phyloP scores from a whole-genome alignment of 805 yeast genomes.

The Blastobotrys muscicola region DNA sequence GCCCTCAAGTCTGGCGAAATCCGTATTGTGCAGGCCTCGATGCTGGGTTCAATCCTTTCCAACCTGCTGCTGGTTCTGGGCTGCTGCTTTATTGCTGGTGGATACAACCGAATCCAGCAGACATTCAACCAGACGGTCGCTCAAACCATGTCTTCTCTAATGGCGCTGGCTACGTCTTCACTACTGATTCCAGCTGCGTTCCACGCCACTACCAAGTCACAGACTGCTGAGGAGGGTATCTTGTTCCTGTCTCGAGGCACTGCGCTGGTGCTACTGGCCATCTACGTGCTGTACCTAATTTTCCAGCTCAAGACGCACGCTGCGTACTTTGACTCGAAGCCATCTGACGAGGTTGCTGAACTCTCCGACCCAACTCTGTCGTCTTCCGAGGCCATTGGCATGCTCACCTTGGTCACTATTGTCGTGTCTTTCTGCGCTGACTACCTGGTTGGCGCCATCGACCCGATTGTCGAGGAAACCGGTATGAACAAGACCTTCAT shows the following conservation, averaged over 20 bases:
- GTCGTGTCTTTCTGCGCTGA: slow-evolving; percentile 89
- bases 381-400: slow-evolving; percentile 41
- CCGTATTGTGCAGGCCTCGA: slow-evolving; percentile 91
- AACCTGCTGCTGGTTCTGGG: slow-evolving; percentile 86
- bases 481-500: slow-evolving; percentile 92
- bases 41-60: slow-evolving; percentile 90
- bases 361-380: slow-evolving; percentile 37
- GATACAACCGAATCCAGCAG: slow-evolving; percentile 77
- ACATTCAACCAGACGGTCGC: slow-evolving; percentile 93
- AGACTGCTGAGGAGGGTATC: slow-evolving; percentile 32
- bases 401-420: slow-evolving; percentile 57
- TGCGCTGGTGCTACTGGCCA: slow-evolving; percentile 62
- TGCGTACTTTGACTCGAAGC: slow-evolving; percentile 51
- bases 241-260: slow-evolving; percentile 78
- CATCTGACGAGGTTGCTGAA: slow-evolving; percentile 7
- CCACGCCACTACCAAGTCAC: slow-evolving; percentile 54
- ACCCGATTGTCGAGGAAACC: slow-evolving; percentile 70
- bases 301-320: slow-evolving; percentile 89
- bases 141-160: slow-evolving; percentile 90
- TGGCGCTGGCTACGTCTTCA: slow-evolving; percentile 86
- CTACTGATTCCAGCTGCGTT: slow-evolving; percentile 93
- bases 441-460: slow-evolving; percentile 86
- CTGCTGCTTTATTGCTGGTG: slow-evolving; percentile 92
- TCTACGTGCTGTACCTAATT: slow-evolving; percentile 68
- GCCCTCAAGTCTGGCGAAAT: slow-evolving; percentile 82